Evolutionary conservation across 306 rosid species (phyloP).

Genomic region (Vigna radiata): DNA sequence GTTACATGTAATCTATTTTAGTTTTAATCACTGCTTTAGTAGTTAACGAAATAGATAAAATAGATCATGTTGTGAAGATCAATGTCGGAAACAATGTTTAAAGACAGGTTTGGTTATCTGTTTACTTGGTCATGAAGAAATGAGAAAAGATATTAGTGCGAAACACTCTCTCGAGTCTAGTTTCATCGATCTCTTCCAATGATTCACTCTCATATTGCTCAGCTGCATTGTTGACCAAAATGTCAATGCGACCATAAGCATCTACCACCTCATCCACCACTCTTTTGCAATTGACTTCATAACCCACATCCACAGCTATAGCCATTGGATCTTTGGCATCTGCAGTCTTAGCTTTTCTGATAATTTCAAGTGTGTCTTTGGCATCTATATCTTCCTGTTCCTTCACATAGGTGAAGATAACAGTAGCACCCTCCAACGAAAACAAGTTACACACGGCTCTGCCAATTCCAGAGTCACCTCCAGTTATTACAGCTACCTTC

Average conservation of each 20-base stretch:
- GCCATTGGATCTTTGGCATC: slow-evolving; percentile 75
- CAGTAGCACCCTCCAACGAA: slow-evolving; percentile 81
- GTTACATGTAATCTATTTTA: no score
- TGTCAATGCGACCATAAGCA: slow-evolving; percentile 71
- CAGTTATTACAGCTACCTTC: slow-evolving; percentile 75
- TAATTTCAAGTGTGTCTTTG: slow-evolving; percentile 58
- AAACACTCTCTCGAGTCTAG: slow-evolving; percentile 76
- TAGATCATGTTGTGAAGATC: no score
- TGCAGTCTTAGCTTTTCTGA: slow-evolving; percentile 56
- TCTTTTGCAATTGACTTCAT: slow-evolving; percentile 31
- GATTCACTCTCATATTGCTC: slow-evolving; percentile 63
- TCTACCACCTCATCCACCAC: slow-evolving; percentile 67
- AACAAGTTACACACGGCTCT: slow-evolving; percentile 70
- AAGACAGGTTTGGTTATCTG: no score
- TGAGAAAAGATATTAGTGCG: slow-evolving; percentile 77
- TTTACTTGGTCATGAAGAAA: slow-evolving; percentile 66
- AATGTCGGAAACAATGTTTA: no score
- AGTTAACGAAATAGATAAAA: no score
- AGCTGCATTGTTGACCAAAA: slow-evolving; percentile 82
- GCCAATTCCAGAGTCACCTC: slow-evolving; percentile 90
- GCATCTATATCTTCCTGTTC: slow-evolving; percentile 78
- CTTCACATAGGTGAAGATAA: slow-evolving; percentile 81
- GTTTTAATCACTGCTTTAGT: no score
- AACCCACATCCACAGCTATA: slow-evolving; percentile 73
- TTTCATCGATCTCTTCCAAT: slow-evolving; percentile 74